These are phyloP conservation scores for Chalaropsis thielavioides DNA, from an alignment of 2,329 filamentous ascomycete genomes.

Conservation along the genomic window DNA sequence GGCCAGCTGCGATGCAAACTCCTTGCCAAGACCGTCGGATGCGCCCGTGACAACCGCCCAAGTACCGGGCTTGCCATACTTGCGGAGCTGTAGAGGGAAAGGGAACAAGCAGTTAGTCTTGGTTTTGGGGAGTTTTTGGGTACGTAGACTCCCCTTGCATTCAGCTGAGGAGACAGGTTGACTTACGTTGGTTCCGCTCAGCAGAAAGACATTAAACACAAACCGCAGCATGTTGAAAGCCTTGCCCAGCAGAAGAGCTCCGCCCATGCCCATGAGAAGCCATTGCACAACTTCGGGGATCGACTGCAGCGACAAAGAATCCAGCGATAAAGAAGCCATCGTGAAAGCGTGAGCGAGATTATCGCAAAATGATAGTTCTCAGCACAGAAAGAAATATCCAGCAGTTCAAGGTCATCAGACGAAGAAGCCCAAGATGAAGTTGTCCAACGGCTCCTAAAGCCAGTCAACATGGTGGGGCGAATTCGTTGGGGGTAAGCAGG, in stretches of 20 bases:
- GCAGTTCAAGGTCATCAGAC: background rate
- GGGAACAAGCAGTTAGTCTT: background rate
- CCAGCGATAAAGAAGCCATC: conserved; percentile 4
- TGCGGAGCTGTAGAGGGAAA: conserved; percentile 49
- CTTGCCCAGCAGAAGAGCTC: conserved; percentile 42
- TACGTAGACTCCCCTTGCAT: no score
- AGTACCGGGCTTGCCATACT: conserved; percentile 78
- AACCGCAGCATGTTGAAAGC: conserved; percentile 45
- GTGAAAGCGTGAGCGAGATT: background rate
- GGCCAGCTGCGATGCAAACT: conserved; percentile 83
- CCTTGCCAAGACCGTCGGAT: conserved; percentile 92
- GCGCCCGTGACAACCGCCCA: conserved; percentile 94
- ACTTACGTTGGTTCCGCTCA: conserved; percentile 48
- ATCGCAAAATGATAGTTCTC: background rate
- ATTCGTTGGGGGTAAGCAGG: background rate
- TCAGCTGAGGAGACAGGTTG: no score
- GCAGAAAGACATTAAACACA: conserved; percentile 52
- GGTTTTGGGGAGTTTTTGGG: no score
- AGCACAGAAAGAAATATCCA: background rate
- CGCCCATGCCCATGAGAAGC: conserved; percentile 40
- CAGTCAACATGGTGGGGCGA: conserved; percentile 9
- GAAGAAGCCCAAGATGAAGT: background rate
- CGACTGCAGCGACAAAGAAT: background rate
- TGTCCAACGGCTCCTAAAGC: background rate
- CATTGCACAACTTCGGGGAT: conserved; percentile 34